Evolutionary conservation across 208 protist species (phyloP), one percentile per base, ranked within the genome.

Genomic region (Acanthamoeba healyi): DNA sequence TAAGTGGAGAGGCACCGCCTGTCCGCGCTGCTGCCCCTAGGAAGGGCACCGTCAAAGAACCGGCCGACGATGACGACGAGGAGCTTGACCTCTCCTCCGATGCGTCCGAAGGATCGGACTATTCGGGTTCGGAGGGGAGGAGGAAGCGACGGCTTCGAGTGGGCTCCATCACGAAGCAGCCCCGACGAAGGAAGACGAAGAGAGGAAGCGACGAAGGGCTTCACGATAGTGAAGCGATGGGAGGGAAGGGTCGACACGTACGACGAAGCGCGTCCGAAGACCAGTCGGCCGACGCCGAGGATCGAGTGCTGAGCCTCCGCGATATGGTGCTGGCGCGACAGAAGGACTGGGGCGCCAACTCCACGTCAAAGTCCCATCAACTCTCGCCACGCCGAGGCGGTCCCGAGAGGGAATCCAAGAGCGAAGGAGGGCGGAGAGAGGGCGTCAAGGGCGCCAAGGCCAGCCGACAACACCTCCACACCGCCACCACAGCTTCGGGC

Each of bases 61-160:
- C 26, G 34, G 9, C n/a, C 51, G 51, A 56, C 12, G 63, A 72
- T 4, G 63, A 72, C 7, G 67, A 44, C 32, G 67, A 77, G 6
- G 67, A 77, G 14, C 67, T 77, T 1, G 67, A 38, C 22, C 34
- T 77, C 38, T 46, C 19, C 19, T 77, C 67, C 7, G 67, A 77
- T 17, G 67, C 38, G 17, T 77, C 67, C 19, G 67, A 77, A n/a
- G 67, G 67, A 46, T 74, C 65, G 65, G 65, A 74, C 65, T 74
- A 74, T 26, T 74, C 65, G 65, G 65, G 65, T 3, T 74, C 65
- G n/a, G 65, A 74, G 36, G 65, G 65, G n/a, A 2, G 36, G 36
- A 29, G 65, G 9, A 29, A 26, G 36, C 65, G 65, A 74, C 65
- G 65, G 14, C 65, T n/a, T 3, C 54, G 65, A 2, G 26, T 26